A percentile compares a stretch with the other conserved stretches of the same genome.
phyloP scores from a whole-genome alignment of 306 rosid species.

The Quercus alba region DNA sequence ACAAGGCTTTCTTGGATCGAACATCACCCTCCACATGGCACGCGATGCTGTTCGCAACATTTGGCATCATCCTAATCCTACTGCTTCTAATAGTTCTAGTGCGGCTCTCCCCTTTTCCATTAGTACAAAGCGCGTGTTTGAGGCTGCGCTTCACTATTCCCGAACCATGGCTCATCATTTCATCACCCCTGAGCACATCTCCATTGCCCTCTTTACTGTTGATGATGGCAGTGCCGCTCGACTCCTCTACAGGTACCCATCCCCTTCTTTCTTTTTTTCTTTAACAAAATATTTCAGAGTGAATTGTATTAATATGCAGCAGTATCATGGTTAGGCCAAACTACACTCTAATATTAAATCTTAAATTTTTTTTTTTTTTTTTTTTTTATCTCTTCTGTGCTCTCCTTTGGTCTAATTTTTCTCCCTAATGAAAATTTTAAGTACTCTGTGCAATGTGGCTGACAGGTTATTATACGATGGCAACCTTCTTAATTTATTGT shows the following conservation, averaged over 20 bases:
- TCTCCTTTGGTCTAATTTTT: background rate
- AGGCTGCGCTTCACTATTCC: constrained; percentile 76
- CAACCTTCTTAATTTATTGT: background rate
- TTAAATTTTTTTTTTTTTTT: background rate
- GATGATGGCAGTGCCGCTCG: constrained; percentile 70
- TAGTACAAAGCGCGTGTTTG: constrained; percentile 65
- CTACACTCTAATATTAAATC: no score
- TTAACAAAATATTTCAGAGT: background rate
- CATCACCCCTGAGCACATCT: constrained; percentile 75
- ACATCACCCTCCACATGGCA: constrained; percentile 55
- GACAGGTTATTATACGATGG: background rate
- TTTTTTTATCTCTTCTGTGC: background rate
- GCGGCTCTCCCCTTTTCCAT: constrained; percentile 58
- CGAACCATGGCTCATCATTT: constrained; percentile 61
- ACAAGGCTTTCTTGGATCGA: constrained; percentile 63
- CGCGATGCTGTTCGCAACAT: constrained; percentile 52
- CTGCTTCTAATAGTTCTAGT: background rate
- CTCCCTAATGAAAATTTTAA: background rate
- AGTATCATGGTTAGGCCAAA: no score
- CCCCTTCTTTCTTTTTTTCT: background rate
- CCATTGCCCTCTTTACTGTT: constrained; percentile 54
- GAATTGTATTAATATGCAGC: no score
- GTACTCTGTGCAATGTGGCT: background rate
- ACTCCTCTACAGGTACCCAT: constrained; percentile 57
- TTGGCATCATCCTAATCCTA: constrained; percentile 26